A percentile compares a stretch with the other conserved stretches of the same genome.
phyloP scores from a whole-genome alignment of 1,139 yeast species.

The Sugiyamaella paludigena region DNA sequence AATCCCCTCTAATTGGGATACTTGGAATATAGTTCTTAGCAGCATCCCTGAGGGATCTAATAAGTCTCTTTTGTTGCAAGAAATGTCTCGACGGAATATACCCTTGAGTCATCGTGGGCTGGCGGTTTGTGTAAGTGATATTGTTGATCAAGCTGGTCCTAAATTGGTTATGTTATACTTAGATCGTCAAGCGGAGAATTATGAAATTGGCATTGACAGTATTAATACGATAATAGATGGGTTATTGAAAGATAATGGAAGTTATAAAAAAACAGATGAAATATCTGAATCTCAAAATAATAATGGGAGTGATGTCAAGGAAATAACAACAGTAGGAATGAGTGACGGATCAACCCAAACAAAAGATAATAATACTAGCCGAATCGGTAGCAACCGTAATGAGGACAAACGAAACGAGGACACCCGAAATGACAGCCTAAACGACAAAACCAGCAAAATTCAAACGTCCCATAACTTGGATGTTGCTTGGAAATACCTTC shows the following conservation, averaged over 20 bases:
- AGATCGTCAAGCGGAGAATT: slow-evolving; percentile 15
- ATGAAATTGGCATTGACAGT: slow-evolving; percentile 15
- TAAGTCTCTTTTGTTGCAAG: slow-evolving; percentile 22
- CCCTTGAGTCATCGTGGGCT: slow-evolving; percentile 26
- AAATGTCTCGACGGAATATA: slow-evolving; percentile 26
- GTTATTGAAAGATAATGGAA: slow-evolving; percentile 8
- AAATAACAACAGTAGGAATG: neutral
- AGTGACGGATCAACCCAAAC: neutral
- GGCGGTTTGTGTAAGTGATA: slow-evolving; percentile 24
- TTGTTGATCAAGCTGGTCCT: slow-evolving; percentile 26
- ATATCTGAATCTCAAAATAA: no score
- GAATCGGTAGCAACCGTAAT: no score
- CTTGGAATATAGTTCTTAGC: slow-evolving; percentile 40
- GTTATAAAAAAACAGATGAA: no score
- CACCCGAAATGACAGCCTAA: no score
- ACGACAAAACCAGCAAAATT: slow-evolving; percentile 10
- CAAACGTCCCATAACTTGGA: slow-evolving; percentile 1
- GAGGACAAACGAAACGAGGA: no score
- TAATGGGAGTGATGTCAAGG: no score
- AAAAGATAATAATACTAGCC: no score
- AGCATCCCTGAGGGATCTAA: slow-evolving; percentile 24
- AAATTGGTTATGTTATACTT: slow-evolving; percentile 24
- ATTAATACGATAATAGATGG: slow-evolving; percentile 18
- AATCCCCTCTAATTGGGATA: slow-evolving; percentile 39
- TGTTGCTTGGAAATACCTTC: slow-evolving; percentile 24